These are phyloP conservation scores for Sarocladium kiliense DNA, from an alignment of 2,329 filamentous ascomycete genomes.

Conservation along the genomic window DNA sequence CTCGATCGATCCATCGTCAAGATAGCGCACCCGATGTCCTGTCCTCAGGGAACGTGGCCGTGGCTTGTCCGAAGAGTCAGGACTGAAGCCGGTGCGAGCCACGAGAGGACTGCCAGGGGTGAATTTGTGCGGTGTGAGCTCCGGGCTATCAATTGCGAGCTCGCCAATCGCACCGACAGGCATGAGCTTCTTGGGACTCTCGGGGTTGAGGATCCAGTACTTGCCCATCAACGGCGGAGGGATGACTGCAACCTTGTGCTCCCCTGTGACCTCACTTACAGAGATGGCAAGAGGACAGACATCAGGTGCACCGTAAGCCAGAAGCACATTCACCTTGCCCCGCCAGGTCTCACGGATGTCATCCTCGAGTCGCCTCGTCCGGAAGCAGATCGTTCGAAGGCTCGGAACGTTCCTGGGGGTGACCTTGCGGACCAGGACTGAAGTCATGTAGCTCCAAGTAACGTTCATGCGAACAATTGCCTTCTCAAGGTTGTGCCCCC, in stretches of 20 bases:
- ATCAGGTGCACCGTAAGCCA: slow-evolving; percentile 47
- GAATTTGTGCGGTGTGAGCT: slow-evolving; percentile 30
- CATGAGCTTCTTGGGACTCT: slow-evolving; percentile 44
- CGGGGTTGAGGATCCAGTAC: slow-evolving; percentile 48
- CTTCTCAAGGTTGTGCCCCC: slow-evolving; percentile 42
- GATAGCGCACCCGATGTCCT: slow-evolving; percentile 44
- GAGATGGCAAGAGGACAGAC: slow-evolving; percentile 47
- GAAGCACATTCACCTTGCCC: slow-evolving; percentile 37
- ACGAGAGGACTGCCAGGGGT: slow-evolving; percentile 24
- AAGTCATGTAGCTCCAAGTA: slow-evolving; percentile 52
- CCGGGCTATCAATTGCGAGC: slow-evolving; percentile 51
- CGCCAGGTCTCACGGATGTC: slow-evolving; percentile 44
- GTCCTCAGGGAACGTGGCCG: slow-evolving; percentile 41
- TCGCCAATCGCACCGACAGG: slow-evolving; percentile 53
- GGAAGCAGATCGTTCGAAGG: slow-evolving; percentile 38
- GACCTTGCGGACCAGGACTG: slow-evolving; percentile 47
- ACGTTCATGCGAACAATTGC: slow-evolving; percentile 45
- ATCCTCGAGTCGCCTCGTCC: slow-evolving; percentile 43
- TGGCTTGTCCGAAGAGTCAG: slow-evolving; percentile 16
- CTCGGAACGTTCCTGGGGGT: slow-evolving; percentile 30
- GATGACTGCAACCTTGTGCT: slow-evolving; percentile 35
- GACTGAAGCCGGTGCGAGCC: slow-evolving; percentile 14
- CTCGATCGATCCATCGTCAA: slow-evolving; percentile 42
- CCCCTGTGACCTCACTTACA: slow-evolving; percentile 35
- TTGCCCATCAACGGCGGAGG: slow-evolving; percentile 42